Conservation (phyloP, 2,329 filamentous ascomycete species). For the Aspergillus fumigatus region DNA sequence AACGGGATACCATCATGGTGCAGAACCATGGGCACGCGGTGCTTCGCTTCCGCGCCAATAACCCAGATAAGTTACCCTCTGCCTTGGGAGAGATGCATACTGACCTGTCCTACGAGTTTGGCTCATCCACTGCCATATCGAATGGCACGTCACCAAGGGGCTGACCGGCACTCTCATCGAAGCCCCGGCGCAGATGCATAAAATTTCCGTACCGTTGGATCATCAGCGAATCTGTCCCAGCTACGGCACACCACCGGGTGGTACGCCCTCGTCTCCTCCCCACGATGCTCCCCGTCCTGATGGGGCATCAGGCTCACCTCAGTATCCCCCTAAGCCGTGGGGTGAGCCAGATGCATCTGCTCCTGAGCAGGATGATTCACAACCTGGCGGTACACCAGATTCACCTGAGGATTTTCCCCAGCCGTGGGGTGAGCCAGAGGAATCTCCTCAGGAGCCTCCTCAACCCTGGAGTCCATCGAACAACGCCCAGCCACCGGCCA, state of each 20-base stretch:
- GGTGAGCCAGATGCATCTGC: no score
- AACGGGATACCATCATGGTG: conserved; percentile 33
- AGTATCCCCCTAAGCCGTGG: no score
- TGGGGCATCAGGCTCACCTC: no score
- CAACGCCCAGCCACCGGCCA: not conserved
- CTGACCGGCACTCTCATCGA: conserved; percentile 30
- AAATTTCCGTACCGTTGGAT: conserved; percentile 1
- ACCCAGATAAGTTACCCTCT: conserved; percentile 25
- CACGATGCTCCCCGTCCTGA: no score
- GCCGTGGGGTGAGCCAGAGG: no score
- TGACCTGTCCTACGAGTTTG: conserved; percentile 19
- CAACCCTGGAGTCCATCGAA: not conserved
- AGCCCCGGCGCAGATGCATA: conserved; percentile 20
- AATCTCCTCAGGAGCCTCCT: no score
- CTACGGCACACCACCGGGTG: not conserved
- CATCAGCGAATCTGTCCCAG: not conserved
- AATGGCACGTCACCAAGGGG: conserved; percentile 33
- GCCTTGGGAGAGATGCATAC: not conserved
- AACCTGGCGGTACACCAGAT: no score
- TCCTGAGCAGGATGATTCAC: no score
- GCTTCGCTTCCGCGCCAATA: conserved; percentile 32
- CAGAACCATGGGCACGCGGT: conserved; percentile 28
- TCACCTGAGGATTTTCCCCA: no score
- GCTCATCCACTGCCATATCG: conserved; percentile 36
- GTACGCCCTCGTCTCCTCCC: not conserved